Conservation (phyloP, 768 basidiomycete species). For the Hericium erinaceus region DNA sequence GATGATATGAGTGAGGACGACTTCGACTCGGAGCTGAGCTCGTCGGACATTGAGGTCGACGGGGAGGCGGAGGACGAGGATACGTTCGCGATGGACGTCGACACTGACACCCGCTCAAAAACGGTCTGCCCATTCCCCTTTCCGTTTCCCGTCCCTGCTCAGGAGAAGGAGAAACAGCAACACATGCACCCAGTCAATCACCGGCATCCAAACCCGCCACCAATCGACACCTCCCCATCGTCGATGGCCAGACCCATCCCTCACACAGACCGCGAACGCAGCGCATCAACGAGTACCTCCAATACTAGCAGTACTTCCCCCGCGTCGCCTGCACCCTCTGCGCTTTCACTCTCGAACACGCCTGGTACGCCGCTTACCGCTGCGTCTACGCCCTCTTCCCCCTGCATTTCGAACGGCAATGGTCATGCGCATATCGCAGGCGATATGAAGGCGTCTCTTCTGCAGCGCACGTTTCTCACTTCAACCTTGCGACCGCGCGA, state of each 20-base stretch:
- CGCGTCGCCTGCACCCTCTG: slow-evolving; percentile 16
- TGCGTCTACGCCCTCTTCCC: slow-evolving; percentile 1
- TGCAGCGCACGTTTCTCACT: slow-evolving; percentile 14
- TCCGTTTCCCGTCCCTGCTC: not conserved
- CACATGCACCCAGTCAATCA: slow-evolving; percentile 46
- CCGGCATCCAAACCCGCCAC: slow-evolving; percentile 7
- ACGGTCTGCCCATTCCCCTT: slow-evolving; percentile 5
- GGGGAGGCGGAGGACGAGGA: slow-evolving; percentile 18
- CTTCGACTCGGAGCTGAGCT: slow-evolving; percentile 1
- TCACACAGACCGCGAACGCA: slow-evolving; percentile 21
- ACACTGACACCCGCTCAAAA: slow-evolving; percentile 24
- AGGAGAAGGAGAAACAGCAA: slow-evolving; percentile 12
- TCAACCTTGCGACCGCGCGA: slow-evolving; percentile 27
- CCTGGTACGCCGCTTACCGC: slow-evolving; percentile 15
- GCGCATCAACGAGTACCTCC: slow-evolving; percentile 11
- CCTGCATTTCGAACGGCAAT: not conserved
- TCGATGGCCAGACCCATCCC: slow-evolving; percentile 24
- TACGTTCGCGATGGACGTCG: slow-evolving; percentile 21
- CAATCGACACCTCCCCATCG: slow-evolving; percentile 13
- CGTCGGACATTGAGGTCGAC: slow-evolving; percentile 2
- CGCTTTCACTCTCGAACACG: slow-evolving; percentile 8
- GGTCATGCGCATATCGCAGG: too few species aligned
- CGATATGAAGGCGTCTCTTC: not conserved
- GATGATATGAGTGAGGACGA: slow-evolving; percentile 20
- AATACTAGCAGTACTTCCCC: slow-evolving; percentile 12